A percentile compares a stretch with the other conserved stretches of the same genome.
These are phyloP conservation scores for Clarireedia hainanense DNA, from an alignment of 2,329 filamentous ascomycete species.

Conservation along the genomic window DNA sequence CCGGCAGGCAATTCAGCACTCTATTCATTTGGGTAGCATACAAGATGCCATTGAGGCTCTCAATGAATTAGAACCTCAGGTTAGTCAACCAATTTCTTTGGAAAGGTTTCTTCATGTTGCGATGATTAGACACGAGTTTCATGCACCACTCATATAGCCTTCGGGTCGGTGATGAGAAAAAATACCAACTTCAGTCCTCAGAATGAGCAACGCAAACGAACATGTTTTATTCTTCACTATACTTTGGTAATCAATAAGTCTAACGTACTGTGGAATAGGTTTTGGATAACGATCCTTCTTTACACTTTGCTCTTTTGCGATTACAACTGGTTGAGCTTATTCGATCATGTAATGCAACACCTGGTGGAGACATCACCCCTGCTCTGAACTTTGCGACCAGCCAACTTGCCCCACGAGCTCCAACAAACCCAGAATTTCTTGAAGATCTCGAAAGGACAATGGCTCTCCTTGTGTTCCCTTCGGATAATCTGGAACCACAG, in stretches of 20 bases:
- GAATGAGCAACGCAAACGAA: slow-evolving; percentile 56
- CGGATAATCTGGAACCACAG: slow-evolving; percentile 69
- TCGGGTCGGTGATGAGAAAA: slow-evolving; percentile 85
- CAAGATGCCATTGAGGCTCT: slow-evolving; percentile 77
- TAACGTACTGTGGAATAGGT: slow-evolving; percentile 43
- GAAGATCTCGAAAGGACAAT: slow-evolving; percentile 88
- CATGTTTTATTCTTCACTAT: slow-evolving; percentile 6
- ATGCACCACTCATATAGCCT: slow-evolving; percentile 99
- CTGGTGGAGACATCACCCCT: slow-evolving; percentile 60
- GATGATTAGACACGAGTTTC: slow-evolving; percentile 89
- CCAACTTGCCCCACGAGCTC: slow-evolving; percentile 79
- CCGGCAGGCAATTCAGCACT: slow-evolving; percentile 74
- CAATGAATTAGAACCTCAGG: slow-evolving; percentile 86
- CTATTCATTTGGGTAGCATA: slow-evolving; percentile 80
- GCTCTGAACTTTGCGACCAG: slow-evolving; percentile 82
- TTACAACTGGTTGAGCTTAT: slow-evolving; percentile 94
- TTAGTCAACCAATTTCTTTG: slow-evolving; percentile 42
- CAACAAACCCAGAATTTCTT: slow-evolving; percentile 72
- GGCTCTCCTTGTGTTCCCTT: slow-evolving; percentile 80
- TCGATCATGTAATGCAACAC: slow-evolving; percentile 58
- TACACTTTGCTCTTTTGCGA: slow-evolving; percentile 85
- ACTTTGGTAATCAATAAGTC: not conserved
- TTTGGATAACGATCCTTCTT: slow-evolving; percentile 68
- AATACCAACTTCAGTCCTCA: slow-evolving; percentile 71
- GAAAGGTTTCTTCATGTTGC: slow-evolving; percentile 33